Conservation (phyloP, 2,329 filamentous ascomycete genomes). For the Fusarium staphyleae region DNA sequence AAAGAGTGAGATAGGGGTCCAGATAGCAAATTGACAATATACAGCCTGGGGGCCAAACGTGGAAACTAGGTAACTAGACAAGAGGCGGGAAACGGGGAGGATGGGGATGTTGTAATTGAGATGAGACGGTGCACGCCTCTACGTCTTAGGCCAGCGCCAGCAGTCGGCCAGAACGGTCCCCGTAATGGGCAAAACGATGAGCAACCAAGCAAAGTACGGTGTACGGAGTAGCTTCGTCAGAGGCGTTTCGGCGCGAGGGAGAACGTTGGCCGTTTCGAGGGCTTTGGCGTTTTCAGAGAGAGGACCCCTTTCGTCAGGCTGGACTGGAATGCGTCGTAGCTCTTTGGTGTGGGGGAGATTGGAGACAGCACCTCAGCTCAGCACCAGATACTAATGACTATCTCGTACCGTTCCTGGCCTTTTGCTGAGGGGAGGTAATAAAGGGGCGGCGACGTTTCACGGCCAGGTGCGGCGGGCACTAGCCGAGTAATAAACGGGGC, state of each 20-base stretch:
- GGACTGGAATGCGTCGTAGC: neutral
- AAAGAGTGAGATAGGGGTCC: slow-evolving; percentile 30
- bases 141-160: slow-evolving; percentile 30
- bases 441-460: slow-evolving; percentile 42
- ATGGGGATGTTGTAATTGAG: slow-evolving; percentile 29
- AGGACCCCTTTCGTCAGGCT: slow-evolving; percentile 7
- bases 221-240: slow-evolving; percentile 14
- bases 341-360: slow-evolving; percentile 32
- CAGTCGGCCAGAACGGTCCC: slow-evolving; percentile 30
- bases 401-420: slow-evolving; percentile 4
- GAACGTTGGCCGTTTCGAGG: slow-evolving; percentile 23
- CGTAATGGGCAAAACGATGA: slow-evolving; percentile 10
- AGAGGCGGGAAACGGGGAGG: slow-evolving; percentile 16
- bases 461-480: slow-evolving; percentile 38
- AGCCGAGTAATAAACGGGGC: slow-evolving; percentile 31
- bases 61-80: slow-evolving; percentile 12
- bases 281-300: neutral
- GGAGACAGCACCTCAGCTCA: slow-evolving; percentile 5
- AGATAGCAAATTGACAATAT: neutral
- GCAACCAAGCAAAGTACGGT: neutral
- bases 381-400: slow-evolving; percentile 5
- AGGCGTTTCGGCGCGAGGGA: slow-evolving; percentile 27
- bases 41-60: neutral
- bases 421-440: slow-evolving; percentile 13
- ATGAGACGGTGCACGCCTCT: slow-evolving; percentile 17